Percentiles rank a stretch among this genome's conserved stretches.
Evolutionary conservation across 1,284 basidiomycete genomes (phyloP).

Genomic region (Xanthoconium separans): DNA sequence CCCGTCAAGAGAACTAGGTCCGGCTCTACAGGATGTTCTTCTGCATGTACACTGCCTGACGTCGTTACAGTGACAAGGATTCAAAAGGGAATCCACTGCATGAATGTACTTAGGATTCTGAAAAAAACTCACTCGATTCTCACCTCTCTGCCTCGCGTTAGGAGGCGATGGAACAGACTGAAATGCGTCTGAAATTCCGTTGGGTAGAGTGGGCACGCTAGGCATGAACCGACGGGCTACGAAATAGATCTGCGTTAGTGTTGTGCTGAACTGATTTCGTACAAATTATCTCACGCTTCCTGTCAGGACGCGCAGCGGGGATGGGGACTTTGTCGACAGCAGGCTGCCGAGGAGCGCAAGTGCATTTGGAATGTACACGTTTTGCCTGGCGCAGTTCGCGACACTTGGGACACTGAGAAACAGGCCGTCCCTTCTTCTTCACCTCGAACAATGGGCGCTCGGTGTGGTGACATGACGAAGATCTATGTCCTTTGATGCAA

Average conservation of each 20-base stretch:
- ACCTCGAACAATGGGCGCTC: conserved; percentile 83
- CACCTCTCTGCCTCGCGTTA: conserved; percentile 56
- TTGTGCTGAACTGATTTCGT: not conserved
- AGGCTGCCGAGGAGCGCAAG: conserved; percentile 45
- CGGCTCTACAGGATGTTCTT: conserved; percentile 15
- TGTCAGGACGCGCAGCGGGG: conserved; percentile 39
- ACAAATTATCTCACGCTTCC: conserved; percentile 47
- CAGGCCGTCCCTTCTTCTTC: conserved; percentile 83
- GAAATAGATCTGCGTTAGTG: conserved; percentile 5
- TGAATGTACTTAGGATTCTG: conserved; percentile 7
- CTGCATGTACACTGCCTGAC: conserved; percentile 57
- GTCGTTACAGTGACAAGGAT: conserved; percentile 61
- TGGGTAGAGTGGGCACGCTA: conserved; percentile 59
- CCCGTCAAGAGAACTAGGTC: conserved; percentile 13
- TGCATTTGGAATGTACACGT: conserved; percentile 73
- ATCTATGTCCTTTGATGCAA: conserved; percentile 87
- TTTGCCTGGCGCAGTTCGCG: conserved; percentile 73
- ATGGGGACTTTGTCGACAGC: conserved; percentile 38
- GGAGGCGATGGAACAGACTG: conserved; percentile 23
- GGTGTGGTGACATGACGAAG: conserved; percentile 78
- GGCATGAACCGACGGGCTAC: conserved; percentile 58
- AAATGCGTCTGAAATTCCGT: conserved; percentile 55
- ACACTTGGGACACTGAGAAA: conserved; percentile 81
- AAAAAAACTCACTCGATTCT: conserved; percentile 2
- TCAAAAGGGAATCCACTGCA: conserved; percentile 57